Base-by-base conservation (phyloP, 2,329 filamentous ascomycete genomes). In the Gnomoniopsis sp. region DNA sequence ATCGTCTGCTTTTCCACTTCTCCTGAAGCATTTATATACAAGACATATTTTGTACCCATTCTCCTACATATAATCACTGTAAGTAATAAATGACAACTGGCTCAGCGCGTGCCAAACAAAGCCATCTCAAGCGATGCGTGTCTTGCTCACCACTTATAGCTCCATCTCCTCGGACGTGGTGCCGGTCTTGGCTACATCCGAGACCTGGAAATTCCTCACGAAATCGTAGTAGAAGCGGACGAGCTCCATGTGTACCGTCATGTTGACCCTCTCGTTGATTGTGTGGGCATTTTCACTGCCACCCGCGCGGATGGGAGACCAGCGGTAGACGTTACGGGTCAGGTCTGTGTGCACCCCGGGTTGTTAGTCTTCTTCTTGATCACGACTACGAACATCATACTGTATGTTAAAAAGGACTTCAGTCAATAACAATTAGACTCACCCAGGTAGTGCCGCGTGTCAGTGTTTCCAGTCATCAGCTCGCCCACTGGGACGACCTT, bases 141-240 rank as follows among this genome's bases (percentile, higher is more conserved):
- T 33, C 19, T 6, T 41, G 36, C 36, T 41, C n/a, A 21, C 23
- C 17, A 30, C 15, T 46, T 38, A 59, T 52, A 59, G 43, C 48
- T 59, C 57, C 8, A 55, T 10, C 47, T 53, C 52, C 1, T 33
- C 43, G 33, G 50, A 23, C 11, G 6, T n/a, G 14, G 17, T 3
- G 2, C 12, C 21, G 2, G 14, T 36, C 57, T 43, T 59, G 12
- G 44, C 57, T 14, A 57, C 62, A 46, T 62, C 62, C 26, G 69
- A 66, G 30, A 64, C 67, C 56, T 74, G 71, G 61, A 74, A 73
- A 51, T 74, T 74, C 58, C 72, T 62, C 17, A 74, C 68, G 57
- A 74, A 62, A 53, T 74, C 69, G 48, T 74, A 73, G 50, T 75
- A 76, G 53, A 76, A 74, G 19, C 67, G 68, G 14, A 74, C 65